Conservation (phyloP, 106 monocot species). For the Chionographis japonica region DNA sequence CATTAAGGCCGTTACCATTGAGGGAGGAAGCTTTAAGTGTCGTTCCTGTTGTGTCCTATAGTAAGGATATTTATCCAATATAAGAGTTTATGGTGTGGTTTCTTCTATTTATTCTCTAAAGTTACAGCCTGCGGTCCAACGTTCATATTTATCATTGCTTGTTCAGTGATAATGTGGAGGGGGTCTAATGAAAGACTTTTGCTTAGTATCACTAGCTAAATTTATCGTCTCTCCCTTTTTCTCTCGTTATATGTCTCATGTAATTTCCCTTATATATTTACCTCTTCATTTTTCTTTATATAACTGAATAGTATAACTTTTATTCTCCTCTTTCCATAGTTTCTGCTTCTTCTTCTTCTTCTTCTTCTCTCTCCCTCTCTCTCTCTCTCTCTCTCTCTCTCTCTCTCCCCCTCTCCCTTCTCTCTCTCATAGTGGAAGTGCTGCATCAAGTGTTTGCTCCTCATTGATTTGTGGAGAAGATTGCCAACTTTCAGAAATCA, state of each 20-base stretch:
- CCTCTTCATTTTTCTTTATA: slow-evolving; percentile 4
- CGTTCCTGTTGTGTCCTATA: no score
- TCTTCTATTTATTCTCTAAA: no score
- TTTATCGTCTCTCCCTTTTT: background rate
- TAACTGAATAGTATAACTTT: slow-evolving; percentile 4
- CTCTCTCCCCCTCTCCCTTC: no score
- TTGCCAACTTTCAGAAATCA: slow-evolving; percentile 97
- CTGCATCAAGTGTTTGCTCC: slow-evolving; percentile 99
- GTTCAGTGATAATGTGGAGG: no score
- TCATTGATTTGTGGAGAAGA: slow-evolving; percentile 92
- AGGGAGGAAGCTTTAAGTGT: background rate
- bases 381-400: no score
- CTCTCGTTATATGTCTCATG: background rate
- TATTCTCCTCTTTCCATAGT: slow-evolving; percentile 12
- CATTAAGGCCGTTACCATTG: slow-evolving; percentile 8
- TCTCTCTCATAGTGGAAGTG: no score
- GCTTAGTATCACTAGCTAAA: background rate
- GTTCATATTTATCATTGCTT: no score
- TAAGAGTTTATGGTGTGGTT: no score
- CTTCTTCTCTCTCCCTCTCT: slow-evolving; percentile 59
- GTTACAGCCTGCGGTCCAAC: no score
- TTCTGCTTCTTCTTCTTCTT: slow-evolving; percentile 35
- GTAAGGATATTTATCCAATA: no score
- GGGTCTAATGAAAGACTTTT: background rate
- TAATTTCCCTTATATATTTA: background rate